Evolutionary conservation across 2,329 filamentous ascomycete species (phyloP).

Genomic region (Dryadomyces quercus-mongolicae): DNA sequence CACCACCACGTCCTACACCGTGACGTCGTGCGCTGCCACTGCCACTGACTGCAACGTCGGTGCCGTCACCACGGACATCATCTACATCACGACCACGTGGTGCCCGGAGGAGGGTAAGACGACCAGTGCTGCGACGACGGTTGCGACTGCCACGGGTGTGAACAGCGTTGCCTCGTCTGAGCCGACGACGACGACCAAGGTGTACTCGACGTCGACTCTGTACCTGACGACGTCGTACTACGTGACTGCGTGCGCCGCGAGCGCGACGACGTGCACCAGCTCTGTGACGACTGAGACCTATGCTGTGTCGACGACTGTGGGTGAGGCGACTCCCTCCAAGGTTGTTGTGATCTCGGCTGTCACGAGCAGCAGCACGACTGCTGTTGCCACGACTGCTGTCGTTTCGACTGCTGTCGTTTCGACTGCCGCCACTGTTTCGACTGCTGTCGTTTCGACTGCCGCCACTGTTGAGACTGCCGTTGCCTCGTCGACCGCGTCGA

Average conservation of each 20-base stretch:
- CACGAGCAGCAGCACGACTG: not conserved
- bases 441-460: not conserved
- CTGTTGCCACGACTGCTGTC: slow-evolving; percentile 10
- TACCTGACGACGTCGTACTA: not conserved
- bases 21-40: slow-evolving; percentile 15
- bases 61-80: slow-evolving; percentile 15
- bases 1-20: slow-evolving; percentile 15
- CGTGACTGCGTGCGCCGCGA: not conserved
- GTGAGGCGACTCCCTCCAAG: too few relatives aligned
- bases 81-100: slow-evolving; percentile 24
- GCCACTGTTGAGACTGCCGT: not conserved
- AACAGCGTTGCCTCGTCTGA: too few relatives aligned
- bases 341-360: too few relatives aligned
- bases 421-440: not conserved
- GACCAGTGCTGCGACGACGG: not conserved
- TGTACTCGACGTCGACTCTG: not conserved
- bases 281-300: not conserved
- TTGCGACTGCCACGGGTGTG: not conserved
- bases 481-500: not conserved
- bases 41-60: slow-evolving; percentile 15
- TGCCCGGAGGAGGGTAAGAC: slow-evolving; percentile 14
- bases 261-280: not conserved
- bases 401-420: not conserved
- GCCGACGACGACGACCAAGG: too few relatives aligned
- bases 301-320: not conserved